These are phyloP conservation scores for Umbilicus rupestris DNA, from an alignment of 164 flowering plant species.

Conservation along the genomic window DNA sequence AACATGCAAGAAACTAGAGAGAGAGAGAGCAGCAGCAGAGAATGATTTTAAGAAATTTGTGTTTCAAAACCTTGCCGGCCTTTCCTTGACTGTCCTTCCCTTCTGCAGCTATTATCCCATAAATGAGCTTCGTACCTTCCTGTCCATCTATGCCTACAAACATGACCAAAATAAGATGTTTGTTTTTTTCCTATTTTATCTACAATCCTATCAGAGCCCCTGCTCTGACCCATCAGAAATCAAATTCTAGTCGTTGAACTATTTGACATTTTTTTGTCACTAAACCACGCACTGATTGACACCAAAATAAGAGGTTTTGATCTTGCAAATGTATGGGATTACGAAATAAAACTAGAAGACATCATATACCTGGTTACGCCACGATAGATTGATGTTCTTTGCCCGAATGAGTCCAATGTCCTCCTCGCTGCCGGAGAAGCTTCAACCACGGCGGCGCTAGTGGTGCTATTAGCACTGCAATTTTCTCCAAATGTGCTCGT, in stretches of 20 bases:
- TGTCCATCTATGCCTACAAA: slow-evolving; percentile 85
- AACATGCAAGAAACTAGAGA: not conserved
- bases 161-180: not conserved
- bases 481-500: slow-evolving; percentile 23
- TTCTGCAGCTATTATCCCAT: slow-evolving; percentile 95
- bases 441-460: slow-evolving; percentile 27
- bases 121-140: slow-evolving; percentile 97
- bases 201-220: no score
- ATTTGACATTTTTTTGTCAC: no score
- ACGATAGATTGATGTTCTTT: slow-evolving; percentile 86
- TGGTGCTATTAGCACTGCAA: slow-evolving; percentile 16
- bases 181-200: no score
- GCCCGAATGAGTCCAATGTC: slow-evolving; percentile 78
- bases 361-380: slow-evolving; percentile 72
- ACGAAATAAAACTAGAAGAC: no score
- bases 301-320: no score
- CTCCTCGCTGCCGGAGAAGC: slow-evolving; percentile 39
- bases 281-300: no score
- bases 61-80: slow-evolving; percentile 74
- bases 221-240: no score
- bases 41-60: not conserved
- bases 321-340: no score
- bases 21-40: not conserved
- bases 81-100: slow-evolving; percentile 91
- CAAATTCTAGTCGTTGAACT: no score